phyloP scores from a whole-genome alignment of 352 stramenopile species.

The Phytophthora meadii region DNA sequence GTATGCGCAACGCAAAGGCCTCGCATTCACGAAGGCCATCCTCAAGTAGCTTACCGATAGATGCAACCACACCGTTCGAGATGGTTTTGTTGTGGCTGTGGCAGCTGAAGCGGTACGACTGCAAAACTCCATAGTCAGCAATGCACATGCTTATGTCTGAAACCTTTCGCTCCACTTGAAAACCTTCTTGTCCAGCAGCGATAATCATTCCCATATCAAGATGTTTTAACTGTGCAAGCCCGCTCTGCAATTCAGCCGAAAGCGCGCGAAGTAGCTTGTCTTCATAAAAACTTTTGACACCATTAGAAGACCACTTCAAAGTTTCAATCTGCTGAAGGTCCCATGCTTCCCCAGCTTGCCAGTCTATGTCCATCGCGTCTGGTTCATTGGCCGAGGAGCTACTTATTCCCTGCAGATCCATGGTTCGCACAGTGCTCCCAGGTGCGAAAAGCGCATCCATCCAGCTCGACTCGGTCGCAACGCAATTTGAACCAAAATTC shows the following conservation, averaged over 20 bases:
- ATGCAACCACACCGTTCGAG: conserved; percentile 22
- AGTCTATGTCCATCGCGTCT: conserved; percentile 36
- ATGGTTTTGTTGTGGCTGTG: conserved; percentile 9
- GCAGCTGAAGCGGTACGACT: conserved; percentile 25
- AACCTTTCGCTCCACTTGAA: conserved; percentile 14
- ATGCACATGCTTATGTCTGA: conserved; percentile 29
- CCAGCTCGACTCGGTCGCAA: conserved; percentile 45
- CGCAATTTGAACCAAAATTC: conserved; percentile 67
- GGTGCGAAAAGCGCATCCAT: conserved; percentile 66
- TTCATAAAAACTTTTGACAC: conserved; percentile 5
- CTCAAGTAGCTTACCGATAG: conserved; percentile 44
- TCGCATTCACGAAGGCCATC: conserved; percentile 57
- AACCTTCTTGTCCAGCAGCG: conserved; percentile 5
- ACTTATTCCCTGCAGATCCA: conserved; percentile 34
- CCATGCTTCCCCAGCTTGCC: conserved; percentile 39
- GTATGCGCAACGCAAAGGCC: conserved; percentile 43
- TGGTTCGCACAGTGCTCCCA: conserved; percentile 50
- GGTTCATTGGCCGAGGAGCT: not conserved
- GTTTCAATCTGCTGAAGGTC: conserved; percentile 55
- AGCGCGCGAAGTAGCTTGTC: conserved; percentile 50
- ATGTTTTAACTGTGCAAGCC: conserved; percentile 57
- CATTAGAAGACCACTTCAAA: conserved; percentile 39
- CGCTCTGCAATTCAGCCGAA: conserved; percentile 53
- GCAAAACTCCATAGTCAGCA: conserved; percentile 34
- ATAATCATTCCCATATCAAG: conserved; percentile 47